These are phyloP conservation scores for Aspergillus aculeatinus DNA, from an alignment of 2,329 filamentous ascomycete species.

Conservation along the genomic window DNA sequence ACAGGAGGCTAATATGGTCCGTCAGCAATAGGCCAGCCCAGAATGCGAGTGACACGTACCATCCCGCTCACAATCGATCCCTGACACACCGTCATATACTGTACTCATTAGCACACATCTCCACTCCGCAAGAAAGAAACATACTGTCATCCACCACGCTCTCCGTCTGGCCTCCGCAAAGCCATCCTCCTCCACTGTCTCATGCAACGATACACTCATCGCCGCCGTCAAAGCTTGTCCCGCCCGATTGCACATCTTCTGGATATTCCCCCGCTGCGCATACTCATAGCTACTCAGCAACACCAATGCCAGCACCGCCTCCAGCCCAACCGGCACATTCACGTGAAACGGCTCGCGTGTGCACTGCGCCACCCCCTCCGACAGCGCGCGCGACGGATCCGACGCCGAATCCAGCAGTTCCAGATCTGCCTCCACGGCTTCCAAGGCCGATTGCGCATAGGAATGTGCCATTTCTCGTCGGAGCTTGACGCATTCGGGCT, in stretches of 20 bases:
- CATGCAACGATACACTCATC: conserved; percentile 29
- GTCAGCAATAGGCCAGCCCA: neutral
- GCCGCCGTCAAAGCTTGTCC: conserved; percentile 28
- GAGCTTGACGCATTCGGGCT: conserved; percentile 19
- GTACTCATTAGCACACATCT: neutral
- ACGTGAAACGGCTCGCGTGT: conserved; percentile 16
- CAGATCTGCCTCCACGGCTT: conserved; percentile 27
- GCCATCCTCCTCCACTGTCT: conserved; percentile 18
- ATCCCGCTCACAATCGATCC: conserved; percentile 54
- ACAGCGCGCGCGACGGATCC: neutral
- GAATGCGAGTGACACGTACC: conserved; percentile 29
- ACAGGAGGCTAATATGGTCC: conserved; percentile 15
- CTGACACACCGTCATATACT: conserved; percentile 54
- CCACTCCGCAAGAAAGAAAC: neutral
- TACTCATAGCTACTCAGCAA: conserved; percentile 35
- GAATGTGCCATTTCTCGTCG: conserved; percentile 26
- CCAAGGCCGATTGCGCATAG: conserved; percentile 25
- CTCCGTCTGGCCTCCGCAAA: conserved; percentile 27
- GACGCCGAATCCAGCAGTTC: conserved; percentile 18
- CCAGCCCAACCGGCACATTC: conserved; percentile 23
- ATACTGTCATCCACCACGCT: conserved; percentile 34
- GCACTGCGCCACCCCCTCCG: conserved; percentile 2
- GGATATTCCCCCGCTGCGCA: conserved; percentile 30
- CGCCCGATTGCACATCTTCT: conserved; percentile 32
- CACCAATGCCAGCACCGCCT: conserved; percentile 27